A percentile compares a stretch with the other conserved stretches of the same genome.
Conservation (phyloP, 768 basidiomycete genomes). For the Leccinum disarticulatum region DNA sequence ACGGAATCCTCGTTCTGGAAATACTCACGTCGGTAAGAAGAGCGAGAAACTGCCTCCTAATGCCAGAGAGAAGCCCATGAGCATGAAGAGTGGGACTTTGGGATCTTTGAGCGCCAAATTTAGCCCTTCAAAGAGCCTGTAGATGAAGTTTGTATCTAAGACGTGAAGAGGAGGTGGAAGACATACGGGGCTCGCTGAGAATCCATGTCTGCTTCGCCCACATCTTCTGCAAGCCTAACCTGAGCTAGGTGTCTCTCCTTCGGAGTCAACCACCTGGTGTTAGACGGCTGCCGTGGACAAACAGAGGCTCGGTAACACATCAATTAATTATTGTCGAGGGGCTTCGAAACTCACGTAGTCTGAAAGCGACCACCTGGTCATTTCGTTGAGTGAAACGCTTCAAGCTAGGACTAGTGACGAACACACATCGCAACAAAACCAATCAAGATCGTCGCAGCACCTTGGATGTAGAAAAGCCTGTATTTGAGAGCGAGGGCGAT, state of each 20-base stretch:
- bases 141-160: neutral
- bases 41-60: constrained; percentile 59
- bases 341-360: constrained; percentile 48
- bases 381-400: neutral
- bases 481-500: neutral
- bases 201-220: constrained; percentile 42
- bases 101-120: neutral
- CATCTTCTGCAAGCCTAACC: constrained; percentile 56
- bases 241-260: constrained; percentile 57
- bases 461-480: neutral
- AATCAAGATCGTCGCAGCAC: constrained; percentile 29
- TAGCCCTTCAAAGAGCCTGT: constrained; percentile 16
- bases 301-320: neutral
- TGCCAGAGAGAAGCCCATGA: constrained; percentile 54
- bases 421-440: constrained; percentile 54
- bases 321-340: neutral
- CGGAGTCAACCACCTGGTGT: constrained; percentile 57
- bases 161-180: neutral
- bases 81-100: constrained; percentile 43
- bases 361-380: constrained; percentile 52
- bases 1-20: neutral
- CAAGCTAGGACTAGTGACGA: neutral
- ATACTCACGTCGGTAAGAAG: constrained; percentile 42
- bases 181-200: constrained; percentile 55
- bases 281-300: constrained; percentile 45